phyloP scores from a whole-genome alignment of 371 early-diverging fungal species.

The Lichtheimia hyalospora region DNA sequence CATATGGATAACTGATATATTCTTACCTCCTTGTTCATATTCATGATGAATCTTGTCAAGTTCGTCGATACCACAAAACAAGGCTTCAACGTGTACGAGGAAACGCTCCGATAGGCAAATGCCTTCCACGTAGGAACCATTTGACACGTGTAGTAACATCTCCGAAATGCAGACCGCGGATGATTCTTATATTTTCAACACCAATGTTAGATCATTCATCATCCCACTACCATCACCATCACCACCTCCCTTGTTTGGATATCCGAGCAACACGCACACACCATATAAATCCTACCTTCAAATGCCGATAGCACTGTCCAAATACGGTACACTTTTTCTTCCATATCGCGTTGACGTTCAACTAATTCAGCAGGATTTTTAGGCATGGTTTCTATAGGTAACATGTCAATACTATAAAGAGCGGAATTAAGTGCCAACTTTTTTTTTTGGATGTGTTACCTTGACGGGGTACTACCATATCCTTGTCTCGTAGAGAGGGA shows the following conservation, averaged over 20 bases:
- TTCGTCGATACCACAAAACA: slow-evolving; percentile 89
- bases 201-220: too few relatives aligned
- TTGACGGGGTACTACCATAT: not conserved
- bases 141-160: slow-evolving; percentile 92
- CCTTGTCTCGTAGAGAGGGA: not conserved
- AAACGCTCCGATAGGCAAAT: slow-evolving; percentile 90
- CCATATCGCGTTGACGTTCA: slow-evolving; percentile 58
- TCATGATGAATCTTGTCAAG: slow-evolving; percentile 29
- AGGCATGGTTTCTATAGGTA: slow-evolving; percentile 4
- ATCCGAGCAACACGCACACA: slow-evolving; percentile 68
- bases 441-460: not conserved
- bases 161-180: slow-evolving; percentile 96
- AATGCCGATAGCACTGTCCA: slow-evolving; percentile 89
- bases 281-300: slow-evolving; percentile 69
- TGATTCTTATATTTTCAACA: slow-evolving; percentile 62
- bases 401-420: not conserved
- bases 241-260: slow-evolving; percentile 12
- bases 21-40: slow-evolving; percentile 31
- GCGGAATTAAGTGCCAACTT: not conserved
- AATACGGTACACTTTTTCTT: slow-evolving; percentile 85
- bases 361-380: slow-evolving; percentile 35
- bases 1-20: slow-evolving; percentile 84
- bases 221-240: not conserved
- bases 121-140: slow-evolving; percentile 80
- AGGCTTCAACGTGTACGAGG: slow-evolving; percentile 88